Base-by-base conservation (phyloP, 192 early-diverging fungal species). In the Podila verticillata region DNA sequence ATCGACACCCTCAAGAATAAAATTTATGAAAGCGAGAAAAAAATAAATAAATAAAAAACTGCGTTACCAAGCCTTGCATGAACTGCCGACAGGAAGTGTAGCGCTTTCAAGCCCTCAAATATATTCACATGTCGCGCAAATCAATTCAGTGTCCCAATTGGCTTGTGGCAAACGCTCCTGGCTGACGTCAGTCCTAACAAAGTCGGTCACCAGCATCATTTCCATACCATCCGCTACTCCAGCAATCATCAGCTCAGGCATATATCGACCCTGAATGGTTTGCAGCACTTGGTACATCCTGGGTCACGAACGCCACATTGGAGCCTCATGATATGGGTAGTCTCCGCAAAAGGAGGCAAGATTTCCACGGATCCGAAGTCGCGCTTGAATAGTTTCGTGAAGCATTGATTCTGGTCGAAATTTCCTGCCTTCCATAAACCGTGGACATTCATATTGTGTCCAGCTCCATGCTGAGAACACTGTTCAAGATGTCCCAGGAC, bases 161-260 rank as follows among this genome's bases (percentile, higher is more conserved):
- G n/a, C n/a, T n/a, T n/a, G n/a, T n/a, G n/a, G n/a, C 57, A 72
- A 48, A 20, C 32, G 62, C 22, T 58, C 39, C 0, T 72, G n/a
- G 39, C 61, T 26, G 31, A 73, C 13, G 58, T 66, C 28, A 29
- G 3, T 19, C 12, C 71, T 63, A 10, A 28, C 29, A 35, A 32
- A 51, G 0, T 59, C 35, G 20, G 64, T 73, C 47, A 61, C 63
- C n/a, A 66, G 26, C 1, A 73, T 19, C 71, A 61, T 61, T 29
- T 73, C 71, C 47, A 73, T 32, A 1, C 64, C 57, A 51, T 73
- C 28, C n/a, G 64, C 36, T 51, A 73, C 19, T 51, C 63, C 63
- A 2, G 71, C 44, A 4, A 66, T 51, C 28, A n/a, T 54, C 39
- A 73, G 19, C 13, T 15, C 65, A 8, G 71, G 64, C 0, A 73